phyloP scores from a whole-genome alignment of 2,329 filamentous ascomycete genomes.

The Xylaria arbuscula region DNA sequence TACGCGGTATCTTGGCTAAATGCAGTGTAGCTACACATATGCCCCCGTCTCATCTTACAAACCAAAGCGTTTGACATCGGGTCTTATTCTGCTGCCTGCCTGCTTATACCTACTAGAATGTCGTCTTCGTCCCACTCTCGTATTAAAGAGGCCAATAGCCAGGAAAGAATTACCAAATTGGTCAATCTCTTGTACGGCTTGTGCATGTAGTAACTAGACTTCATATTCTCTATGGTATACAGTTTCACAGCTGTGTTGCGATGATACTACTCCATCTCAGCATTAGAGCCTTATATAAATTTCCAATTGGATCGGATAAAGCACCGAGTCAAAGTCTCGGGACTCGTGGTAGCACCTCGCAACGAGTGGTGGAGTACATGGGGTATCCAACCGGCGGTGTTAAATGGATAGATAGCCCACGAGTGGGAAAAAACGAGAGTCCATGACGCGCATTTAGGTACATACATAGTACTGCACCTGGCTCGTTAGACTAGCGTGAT shows the following conservation, averaged over 20 bases:
- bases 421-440: no score
- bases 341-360: neutral
- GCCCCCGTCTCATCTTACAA: neutral
- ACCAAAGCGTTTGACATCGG: neutral
- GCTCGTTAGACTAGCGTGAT: neutral
- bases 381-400: no score
- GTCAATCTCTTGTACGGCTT: no score
- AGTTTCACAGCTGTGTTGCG: neutral
- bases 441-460: neutral
- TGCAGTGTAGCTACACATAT: no score
- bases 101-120: neutral
- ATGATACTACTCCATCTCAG: neutral
- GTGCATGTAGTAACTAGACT: no score
- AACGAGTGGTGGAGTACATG: no score
- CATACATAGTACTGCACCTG: neutral
- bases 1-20: no score
- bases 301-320: neutral
- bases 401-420: no score
- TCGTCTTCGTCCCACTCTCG: neutral
- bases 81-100: slow-evolving; percentile 6
- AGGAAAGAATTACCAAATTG: no score
- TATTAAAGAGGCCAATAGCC: no score
- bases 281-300: neutral
- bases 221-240: neutral
- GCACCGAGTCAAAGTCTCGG: neutral